Percentiles rank a stretch among this genome's conserved stretches.
phyloP scores from a whole-genome alignment of 257 asterid species.

The Plantago elongata region DNA sequence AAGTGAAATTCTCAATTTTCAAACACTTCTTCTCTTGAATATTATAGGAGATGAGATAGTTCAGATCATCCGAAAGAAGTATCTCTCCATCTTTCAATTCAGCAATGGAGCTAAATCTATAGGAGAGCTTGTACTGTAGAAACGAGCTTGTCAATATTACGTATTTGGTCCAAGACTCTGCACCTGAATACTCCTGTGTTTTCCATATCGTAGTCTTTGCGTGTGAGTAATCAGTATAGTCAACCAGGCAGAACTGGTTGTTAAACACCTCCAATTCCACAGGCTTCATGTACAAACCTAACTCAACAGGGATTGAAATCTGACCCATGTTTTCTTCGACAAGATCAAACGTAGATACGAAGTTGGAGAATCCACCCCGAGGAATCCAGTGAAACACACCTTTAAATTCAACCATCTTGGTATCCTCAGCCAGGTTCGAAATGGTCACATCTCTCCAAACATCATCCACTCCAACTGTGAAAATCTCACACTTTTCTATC shows the following conservation, averaged over 20 bases:
- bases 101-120: neutral
- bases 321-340: slow-evolving; percentile 8
- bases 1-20: neutral
- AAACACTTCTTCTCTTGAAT: neutral
- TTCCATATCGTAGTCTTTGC: neutral
- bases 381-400: slow-evolving; percentile 18
- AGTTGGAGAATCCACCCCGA: neutral
- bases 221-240: neutral
- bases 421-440: neutral
- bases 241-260: slow-evolving; percentile 10
- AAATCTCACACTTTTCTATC: slow-evolving; percentile 3
- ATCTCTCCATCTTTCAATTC: neutral
- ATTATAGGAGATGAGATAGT: neutral
- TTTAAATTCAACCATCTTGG: neutral
- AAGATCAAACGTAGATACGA: slow-evolving; percentile 10
- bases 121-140: neutral
- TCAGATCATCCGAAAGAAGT: neutral
- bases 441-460: slow-evolving; percentile 10
- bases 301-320: slow-evolving; percentile 1
- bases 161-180: neutral
- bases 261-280: slow-evolving; percentile 1
- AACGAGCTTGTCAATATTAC: neutral
- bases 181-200: neutral
- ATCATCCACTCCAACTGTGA: slow-evolving; percentile 18
- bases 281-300: neutral